Conservation (phyloP, 768 basidiomycete species). For the Kwoniella pini region DNA sequence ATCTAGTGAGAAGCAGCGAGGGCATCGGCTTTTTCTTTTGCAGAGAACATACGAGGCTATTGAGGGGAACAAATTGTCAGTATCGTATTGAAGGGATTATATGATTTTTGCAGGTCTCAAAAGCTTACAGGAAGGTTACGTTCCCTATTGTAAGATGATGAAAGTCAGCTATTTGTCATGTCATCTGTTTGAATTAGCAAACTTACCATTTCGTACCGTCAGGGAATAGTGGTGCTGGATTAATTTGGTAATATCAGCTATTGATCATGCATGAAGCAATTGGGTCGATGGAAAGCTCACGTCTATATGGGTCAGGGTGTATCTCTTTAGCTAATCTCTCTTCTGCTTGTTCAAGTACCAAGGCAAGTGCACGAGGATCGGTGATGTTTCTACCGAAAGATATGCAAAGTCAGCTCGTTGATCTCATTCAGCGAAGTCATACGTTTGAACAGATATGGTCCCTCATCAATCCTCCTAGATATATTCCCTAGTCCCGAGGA, state of each 20-base stretch:
- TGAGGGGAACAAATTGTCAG: not conserved
- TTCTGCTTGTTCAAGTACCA: slow-evolving; percentile 78
- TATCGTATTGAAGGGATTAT: not conserved
- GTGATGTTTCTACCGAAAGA: slow-evolving; percentile 66
- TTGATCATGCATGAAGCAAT: too few relatives aligned
- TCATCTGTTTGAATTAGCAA: not conserved
- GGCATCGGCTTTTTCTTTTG: slow-evolving; percentile 46
- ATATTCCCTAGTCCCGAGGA: too few relatives aligned
- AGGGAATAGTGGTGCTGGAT: slow-evolving; percentile 72
- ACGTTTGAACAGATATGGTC: too few relatives aligned
- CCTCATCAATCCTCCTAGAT: too few relatives aligned
- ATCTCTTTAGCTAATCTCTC: slow-evolving; percentile 64
- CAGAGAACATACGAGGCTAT: slow-evolving; percentile 53
- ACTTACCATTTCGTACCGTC: slow-evolving; percentile 96
- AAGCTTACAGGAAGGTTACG: slow-evolving; percentile 55
- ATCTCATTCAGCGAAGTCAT: too few relatives aligned
- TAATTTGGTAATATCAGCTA: too few relatives aligned
- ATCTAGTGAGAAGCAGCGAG: slow-evolving; percentile 34
- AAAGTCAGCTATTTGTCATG: slow-evolving; percentile 8
- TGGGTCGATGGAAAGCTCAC: slow-evolving; percentile 68
- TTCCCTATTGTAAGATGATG: slow-evolving; percentile 46
- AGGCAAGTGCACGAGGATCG: slow-evolving; percentile 77
- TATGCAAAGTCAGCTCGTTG: not conserved
- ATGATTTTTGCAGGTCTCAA: not conserved
- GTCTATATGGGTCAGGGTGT: slow-evolving; percentile 91